Evolutionary conservation across 306 rosid species (phyloP).

Genomic region (Lathyrus oleraceus): DNA sequence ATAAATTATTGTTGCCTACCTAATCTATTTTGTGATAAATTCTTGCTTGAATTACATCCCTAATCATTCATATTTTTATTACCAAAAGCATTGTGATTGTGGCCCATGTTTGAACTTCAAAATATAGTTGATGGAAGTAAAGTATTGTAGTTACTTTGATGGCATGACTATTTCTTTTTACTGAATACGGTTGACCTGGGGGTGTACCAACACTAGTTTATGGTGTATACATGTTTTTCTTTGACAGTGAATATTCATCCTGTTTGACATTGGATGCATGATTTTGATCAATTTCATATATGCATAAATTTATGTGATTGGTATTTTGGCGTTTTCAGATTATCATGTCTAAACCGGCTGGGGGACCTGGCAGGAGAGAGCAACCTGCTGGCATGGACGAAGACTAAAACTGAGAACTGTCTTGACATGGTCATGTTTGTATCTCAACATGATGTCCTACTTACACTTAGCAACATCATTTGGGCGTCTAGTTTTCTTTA

Average conservation of each 20-base stretch:
- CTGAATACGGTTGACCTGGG: not conserved
- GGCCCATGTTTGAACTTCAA: not conserved
- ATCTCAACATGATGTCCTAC: constrained; percentile 28
- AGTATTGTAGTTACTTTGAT: not conserved
- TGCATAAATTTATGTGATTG: constrained; percentile 8
- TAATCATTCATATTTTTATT: not conserved
- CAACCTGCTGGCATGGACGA: constrained; percentile 89
- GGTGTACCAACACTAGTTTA: not conserved
- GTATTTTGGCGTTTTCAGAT: constrained; percentile 55
- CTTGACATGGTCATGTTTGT: constrained; percentile 21
- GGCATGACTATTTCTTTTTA: constrained; percentile 8
- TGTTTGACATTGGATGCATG: constrained; percentile 2
- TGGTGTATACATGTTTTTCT: not conserved
- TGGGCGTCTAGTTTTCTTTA: constrained; percentile 36
- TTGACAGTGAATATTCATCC: not conserved
- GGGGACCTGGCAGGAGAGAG: constrained; percentile 75
- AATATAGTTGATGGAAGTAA: not conserved
- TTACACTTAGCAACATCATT: constrained; percentile 29
- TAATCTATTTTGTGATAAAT: not conserved
- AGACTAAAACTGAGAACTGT: constrained; percentile 45
- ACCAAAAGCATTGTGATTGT: not conserved
- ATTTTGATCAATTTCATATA: not conserved
- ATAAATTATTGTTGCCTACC: not conserved
- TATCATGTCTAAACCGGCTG: constrained; percentile 92
- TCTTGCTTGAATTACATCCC: not conserved